Conservation (phyloP, 495 filamentous ascomycete genomes). For the Immersiella caudata region DNA sequence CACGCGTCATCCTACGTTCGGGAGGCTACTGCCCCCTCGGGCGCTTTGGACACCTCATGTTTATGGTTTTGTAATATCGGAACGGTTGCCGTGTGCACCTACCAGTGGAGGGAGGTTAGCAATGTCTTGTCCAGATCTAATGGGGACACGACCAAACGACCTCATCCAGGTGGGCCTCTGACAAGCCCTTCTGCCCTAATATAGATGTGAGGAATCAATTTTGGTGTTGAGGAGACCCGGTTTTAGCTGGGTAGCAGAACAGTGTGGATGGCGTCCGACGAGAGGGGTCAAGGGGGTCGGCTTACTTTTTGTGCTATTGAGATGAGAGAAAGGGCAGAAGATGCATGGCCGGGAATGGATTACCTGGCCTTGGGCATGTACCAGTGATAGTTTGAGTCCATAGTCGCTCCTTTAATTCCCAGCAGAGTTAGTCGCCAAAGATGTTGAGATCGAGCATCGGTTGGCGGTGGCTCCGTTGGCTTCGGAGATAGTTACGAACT, state of each 20-base stretch:
- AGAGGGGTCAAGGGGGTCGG: conserved; percentile 2
- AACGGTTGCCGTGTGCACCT: conserved; percentile 28
- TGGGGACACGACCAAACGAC: conserved; percentile 31
- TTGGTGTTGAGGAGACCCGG: conserved; percentile 11
- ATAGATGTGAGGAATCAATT: conserved; percentile 32
- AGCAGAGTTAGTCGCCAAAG: background rate
- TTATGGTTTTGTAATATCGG: conserved; percentile 61
- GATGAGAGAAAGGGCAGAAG: conserved; percentile 25
- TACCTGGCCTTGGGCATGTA: conserved; percentile 42
- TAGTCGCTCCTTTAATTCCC: conserved; percentile 38
- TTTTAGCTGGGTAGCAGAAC: conserved; percentile 16
- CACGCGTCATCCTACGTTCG: conserved; percentile 60
- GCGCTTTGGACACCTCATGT: conserved; percentile 63
- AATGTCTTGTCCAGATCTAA: conserved; percentile 38
- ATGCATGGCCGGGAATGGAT: conserved; percentile 39
- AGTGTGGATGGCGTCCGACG: conserved; percentile 5
- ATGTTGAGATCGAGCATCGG: background rate
- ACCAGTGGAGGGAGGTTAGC: conserved; percentile 27
- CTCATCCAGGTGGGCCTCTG: conserved; percentile 23
- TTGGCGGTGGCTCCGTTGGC: background rate
- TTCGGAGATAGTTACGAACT: background rate
- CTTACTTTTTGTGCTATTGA: conserved; percentile 28
- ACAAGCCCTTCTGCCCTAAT: conserved; percentile 4
- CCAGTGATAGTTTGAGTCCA: conserved; percentile 36
- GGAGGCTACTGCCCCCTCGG: conserved; percentile 53